Evolutionary conservation across 1,284 basidiomycete species (phyloP).

Genomic region (Violaceomyces palustris): DNA sequence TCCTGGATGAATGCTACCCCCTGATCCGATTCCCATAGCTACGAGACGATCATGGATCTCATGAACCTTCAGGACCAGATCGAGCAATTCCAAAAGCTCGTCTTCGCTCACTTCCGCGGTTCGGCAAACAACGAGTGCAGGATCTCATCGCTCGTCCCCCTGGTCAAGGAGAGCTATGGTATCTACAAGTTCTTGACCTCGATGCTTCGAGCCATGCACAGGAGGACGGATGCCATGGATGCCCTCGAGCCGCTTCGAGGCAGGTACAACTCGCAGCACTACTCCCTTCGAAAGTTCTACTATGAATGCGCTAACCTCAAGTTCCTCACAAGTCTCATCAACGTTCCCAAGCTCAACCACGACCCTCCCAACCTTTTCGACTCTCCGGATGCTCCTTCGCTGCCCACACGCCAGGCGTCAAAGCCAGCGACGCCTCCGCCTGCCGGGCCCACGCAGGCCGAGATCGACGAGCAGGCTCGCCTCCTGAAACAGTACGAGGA

Average conservation of each 20-base stretch:
- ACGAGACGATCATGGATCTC: constrained; percentile 53
- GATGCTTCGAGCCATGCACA: constrained; percentile 53
- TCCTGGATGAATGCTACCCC: too few species aligned
- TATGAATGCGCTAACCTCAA: constrained; percentile 52
- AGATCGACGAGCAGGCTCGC: constrained; percentile 85
- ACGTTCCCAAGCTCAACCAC: constrained; percentile 51
- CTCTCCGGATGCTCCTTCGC: constrained; percentile 41
- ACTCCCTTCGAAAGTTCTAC: constrained; percentile 50
- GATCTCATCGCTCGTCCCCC: constrained; percentile 50
- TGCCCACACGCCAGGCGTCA: constrained; percentile 36
- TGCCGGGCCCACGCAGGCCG: constrained; percentile 54
- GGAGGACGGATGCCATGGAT: constrained; percentile 50
- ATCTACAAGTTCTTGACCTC: constrained; percentile 53
- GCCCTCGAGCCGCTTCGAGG: constrained; percentile 50
- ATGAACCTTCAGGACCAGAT: constrained; percentile 53
- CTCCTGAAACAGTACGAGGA: constrained; percentile 96
- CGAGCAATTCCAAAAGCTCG: constrained; percentile 51
- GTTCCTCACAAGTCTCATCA: constrained; percentile 51
- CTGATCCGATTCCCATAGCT: constrained; percentile 9
- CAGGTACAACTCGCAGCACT: constrained; percentile 49
- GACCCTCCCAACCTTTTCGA: constrained; percentile 52
- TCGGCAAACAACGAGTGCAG: constrained; percentile 50
- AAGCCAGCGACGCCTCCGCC: constrained; percentile 37
- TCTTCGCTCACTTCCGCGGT: constrained; percentile 49
- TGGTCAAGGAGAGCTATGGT: constrained; percentile 52